phyloP scores from a whole-genome alignment of 2,329 filamentous ascomycete species.

The Tympanopsis confertula region DNA sequence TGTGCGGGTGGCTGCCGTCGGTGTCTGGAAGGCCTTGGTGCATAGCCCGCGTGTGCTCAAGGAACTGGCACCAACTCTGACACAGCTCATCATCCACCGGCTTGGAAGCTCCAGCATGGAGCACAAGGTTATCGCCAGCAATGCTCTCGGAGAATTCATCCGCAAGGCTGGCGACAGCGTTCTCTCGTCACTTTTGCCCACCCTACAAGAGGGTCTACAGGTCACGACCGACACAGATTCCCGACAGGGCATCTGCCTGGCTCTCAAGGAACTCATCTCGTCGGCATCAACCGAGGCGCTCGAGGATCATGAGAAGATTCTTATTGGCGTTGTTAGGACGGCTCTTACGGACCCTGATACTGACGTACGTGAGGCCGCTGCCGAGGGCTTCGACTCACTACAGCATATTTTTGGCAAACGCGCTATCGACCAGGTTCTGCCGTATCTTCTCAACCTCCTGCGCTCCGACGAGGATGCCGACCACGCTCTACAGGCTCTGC shows the following conservation, averaged over 20 bases:
- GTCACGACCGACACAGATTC: conserved; percentile 82
- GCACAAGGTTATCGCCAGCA: conserved; percentile 96
- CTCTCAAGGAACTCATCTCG: conserved; percentile 81
- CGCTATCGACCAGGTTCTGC: conserved; percentile 88
- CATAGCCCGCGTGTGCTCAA: conserved; percentile 85
- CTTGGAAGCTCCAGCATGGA: conserved; percentile 95
- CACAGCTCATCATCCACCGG: conserved; percentile 84
- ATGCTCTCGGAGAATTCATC: conserved; percentile 90
- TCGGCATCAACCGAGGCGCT: conserved; percentile 80
- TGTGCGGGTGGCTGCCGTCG: conserved; percentile 78
- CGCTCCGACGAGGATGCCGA: conserved; percentile 80
- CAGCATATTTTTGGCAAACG: conserved; percentile 90
- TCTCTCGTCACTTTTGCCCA: conserved; percentile 74
- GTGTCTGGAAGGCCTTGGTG: conserved; percentile 94
- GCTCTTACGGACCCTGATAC: conserved; percentile 81
- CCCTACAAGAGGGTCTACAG: conserved; percentile 81
- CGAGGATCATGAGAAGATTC: conserved; percentile 86
- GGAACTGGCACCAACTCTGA: conserved; percentile 87
- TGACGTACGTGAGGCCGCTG: conserved; percentile 87
- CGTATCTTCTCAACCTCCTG: conserved; percentile 79
- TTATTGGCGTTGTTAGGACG: conserved; percentile 86
- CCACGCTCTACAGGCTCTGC: conserved; percentile 80
- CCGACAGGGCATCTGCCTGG: conserved; percentile 94
- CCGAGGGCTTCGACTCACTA: conserved; percentile 90
- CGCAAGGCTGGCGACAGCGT: conserved; percentile 93